Percentiles rank a stretch among this genome's conserved stretches.
Conservation (phyloP, 768 basidiomycete genomes). For the Crepidotus variabilis region DNA sequence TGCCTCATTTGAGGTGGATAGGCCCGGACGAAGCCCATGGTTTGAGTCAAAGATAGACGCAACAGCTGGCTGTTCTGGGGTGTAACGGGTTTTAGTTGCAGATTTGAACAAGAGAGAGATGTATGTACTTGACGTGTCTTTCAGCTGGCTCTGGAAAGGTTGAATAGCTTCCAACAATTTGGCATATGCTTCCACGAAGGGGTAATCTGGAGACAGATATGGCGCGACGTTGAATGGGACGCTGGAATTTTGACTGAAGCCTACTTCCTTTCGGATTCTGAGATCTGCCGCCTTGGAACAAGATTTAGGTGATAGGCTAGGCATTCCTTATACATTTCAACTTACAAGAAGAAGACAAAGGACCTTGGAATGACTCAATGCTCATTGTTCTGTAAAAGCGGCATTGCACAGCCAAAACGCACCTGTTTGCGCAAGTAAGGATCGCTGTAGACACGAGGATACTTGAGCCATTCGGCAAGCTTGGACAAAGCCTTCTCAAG, state of each 20-base stretch:
- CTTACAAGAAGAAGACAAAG: no score
- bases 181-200: conserved; percentile 31
- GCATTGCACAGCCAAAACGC: no score
- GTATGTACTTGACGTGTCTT: conserved; percentile 24
- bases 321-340: background rate
- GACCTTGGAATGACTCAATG: no score
- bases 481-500: no score
- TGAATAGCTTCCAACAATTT: conserved; percentile 28
- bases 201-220: conserved; percentile 19
- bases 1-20: no score
- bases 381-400: no score
- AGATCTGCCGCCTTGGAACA: conserved; percentile 31
- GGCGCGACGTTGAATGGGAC: conserved; percentile 26
- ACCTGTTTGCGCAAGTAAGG: no score
- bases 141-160: conserved; percentile 26
- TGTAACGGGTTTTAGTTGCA: background rate
- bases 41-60: no score
- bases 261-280: conserved; percentile 29
- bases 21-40: no score
- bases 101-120: conserved; percentile 20
- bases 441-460: no score
- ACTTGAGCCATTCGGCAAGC: no score
- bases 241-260: conserved; percentile 14
- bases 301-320: background rate
- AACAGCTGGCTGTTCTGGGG: no score